These are phyloP conservation scores for Colletotrichum somersetense DNA, from an alignment of 2,329 filamentous ascomycete genomes.

Conservation along the genomic window DNA sequence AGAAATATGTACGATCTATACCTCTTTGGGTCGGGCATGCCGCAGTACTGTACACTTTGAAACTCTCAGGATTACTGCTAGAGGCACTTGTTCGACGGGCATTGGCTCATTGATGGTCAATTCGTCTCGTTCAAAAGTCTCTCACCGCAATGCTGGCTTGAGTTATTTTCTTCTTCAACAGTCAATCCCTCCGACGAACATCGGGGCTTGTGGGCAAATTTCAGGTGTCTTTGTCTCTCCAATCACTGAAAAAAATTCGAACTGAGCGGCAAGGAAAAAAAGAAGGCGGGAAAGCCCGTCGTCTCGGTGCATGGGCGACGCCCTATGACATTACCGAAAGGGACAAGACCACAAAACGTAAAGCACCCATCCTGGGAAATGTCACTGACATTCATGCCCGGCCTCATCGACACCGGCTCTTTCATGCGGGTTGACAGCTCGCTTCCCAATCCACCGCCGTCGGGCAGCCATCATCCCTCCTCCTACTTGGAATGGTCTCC, in stretches of 20 bases:
- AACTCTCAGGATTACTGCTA: neutral
- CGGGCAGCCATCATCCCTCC: conserved; percentile 43
- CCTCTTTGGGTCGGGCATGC: conserved; percentile 13
- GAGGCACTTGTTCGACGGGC: neutral
- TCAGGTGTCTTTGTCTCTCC: neutral
- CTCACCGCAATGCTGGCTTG: neutral
- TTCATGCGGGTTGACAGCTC: conserved; percentile 33
- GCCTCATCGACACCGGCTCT: conserved; percentile 25
- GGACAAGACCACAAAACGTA: conserved; percentile 27
- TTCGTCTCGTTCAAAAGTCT: neutral
- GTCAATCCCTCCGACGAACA: neutral
- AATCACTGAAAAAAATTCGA: neutral
- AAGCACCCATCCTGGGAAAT: conserved; percentile 24
- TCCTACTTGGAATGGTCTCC: conserved; percentile 26
- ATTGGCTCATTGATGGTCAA: neutral
- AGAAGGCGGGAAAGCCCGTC: neutral
- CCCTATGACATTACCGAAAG: conserved; percentile 5
- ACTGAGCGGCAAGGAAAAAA: neutral
- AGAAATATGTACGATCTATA: conserved; percentile 12
- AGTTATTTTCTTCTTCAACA: neutral
- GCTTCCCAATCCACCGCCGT: conserved; percentile 33
- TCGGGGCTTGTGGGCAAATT: neutral
- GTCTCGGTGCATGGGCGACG: neutral
- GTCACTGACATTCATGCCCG: conserved; percentile 36
- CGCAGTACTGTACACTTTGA: neutral